Base-by-base conservation (phyloP, 148 eudicot genomes). In the Pharnaceum exiguum region DNA sequence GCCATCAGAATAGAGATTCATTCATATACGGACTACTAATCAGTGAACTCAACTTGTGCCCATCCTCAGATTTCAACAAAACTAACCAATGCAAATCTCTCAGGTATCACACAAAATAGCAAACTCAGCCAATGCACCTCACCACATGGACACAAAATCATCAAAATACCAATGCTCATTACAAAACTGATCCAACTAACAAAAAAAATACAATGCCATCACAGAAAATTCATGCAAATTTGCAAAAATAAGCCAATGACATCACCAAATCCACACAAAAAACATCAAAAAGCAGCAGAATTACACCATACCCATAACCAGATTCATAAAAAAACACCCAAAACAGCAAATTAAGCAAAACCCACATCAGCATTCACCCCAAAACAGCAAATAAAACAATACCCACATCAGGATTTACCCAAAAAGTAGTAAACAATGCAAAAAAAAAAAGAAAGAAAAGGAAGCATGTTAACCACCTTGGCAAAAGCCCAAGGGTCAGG, bases 401-500 rank as follows among this genome's bases (percentile, higher is more conserved):
- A 5, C 35, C 37, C 19, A 29, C 28, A 31, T 4, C n/a, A 9
- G 15, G 32, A 24, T 48, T 48, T 32, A 48, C 36, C 37, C 31
- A 49, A 5, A 29, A 40, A 35, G 0, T 6, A 19, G 46, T 19
- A 5, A 1, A 12, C 29, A 40, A 8, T 17, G 39, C 32, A 0
- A 37, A 27, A 38, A 24, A 23, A 1, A 8, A 11, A 50, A 57
- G 16, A 42, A 10, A 16, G 24, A 52, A 24, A 39, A 42, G 9
- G 10, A 9, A 48, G n/a, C 28, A 38, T 33, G 10, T 17, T 18
- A 9, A 13, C 0, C 32, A 83, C 97, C 95, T 90, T 87, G 44
- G 77, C 72, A 54, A 76, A 78, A 67, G 97, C 89, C 65, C 71
- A 80, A 46, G 83, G 93, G 53, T 90, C 97, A 51, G 97, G 97